Conservation (phyloP, 1,139 yeast species). For the Suhomyces panamericanus region DNA sequence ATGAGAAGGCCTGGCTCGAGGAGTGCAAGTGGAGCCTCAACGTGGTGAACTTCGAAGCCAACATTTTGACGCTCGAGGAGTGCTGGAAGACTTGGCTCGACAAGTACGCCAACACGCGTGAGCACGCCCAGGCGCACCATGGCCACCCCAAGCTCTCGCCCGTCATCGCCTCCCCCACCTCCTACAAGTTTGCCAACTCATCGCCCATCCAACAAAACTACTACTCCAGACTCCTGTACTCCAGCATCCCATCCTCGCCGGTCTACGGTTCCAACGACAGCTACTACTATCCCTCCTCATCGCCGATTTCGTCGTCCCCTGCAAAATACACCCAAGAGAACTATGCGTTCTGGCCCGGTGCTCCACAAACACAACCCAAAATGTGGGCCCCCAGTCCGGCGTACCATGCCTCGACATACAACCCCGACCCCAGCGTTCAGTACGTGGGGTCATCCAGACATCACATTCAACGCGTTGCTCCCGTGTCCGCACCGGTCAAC, state of each 20-base stretch:
- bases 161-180: constrained; percentile 13
- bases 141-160: constrained; percentile 12
- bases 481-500: constrained; percentile 5
- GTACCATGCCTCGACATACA: constrained; percentile 6
- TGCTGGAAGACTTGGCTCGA: constrained; percentile 51
- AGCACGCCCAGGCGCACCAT: not conserved
- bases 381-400: constrained; percentile 15
- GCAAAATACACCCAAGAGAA: constrained; percentile 11
- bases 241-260: constrained; percentile 31
- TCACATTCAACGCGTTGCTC: constrained; percentile 8
- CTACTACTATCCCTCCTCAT: constrained; percentile 17
- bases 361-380: constrained; percentile 10
- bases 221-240: constrained; percentile 8
- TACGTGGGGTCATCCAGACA: constrained; percentile 14
- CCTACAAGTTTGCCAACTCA: constrained; percentile 21
- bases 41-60: constrained; percentile 42
- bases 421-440: constrained; percentile 17
- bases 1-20: constrained; percentile 75
- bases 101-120: constrained; percentile 25
- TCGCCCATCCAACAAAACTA: constrained; percentile 19
- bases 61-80: constrained; percentile 45
- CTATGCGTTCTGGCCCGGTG: constrained; percentile 9
- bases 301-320: constrained; percentile 17
- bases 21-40: constrained; percentile 51
- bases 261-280: constrained; percentile 15